Base-by-base conservation (phyloP, 1,284 basidiomycete species). In the Mycosarcoma mackinlayi region DNA sequence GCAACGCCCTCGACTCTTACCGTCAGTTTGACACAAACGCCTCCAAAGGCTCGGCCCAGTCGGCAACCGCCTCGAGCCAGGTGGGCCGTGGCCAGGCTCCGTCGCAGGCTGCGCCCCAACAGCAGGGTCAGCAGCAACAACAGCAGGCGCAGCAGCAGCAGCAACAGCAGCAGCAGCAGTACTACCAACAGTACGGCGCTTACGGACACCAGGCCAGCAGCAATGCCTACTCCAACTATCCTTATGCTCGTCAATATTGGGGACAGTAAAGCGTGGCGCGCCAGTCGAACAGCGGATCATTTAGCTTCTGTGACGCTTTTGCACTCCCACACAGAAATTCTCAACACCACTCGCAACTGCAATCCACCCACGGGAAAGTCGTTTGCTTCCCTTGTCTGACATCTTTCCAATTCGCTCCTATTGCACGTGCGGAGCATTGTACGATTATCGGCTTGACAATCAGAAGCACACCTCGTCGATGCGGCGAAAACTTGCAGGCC, bases 221-320 rank as follows among this genome's bases (percentile, higher is more conserved):
- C 64, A 73, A 71, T 42, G 67, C 74, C 37, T 80, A 80, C 64
- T 73, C 63, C 49, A 73, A 67, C 58, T 77, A 77, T 50, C 66
- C 72, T 30, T 80, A 80, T 57, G 75, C 65, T 34, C 76, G 74
- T 48, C 75, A 76, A 58, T 81, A 80, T 73, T 80, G 79, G 78
- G 79, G 76, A 21, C 69, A 72, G 69, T 72, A 58, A 39, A 34
- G 10, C 14, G 19, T 19, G 8, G 18, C 4, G 19, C 19, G 6
- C 37, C 37, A 21, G 37, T n/a, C n/a, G n/a, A n/a, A n/a, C n/a
- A n/a, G n/a, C n/a, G n/a, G n/a, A n/a, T n/a, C n/a, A n/a, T n/a
- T n/a, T n/a, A 38, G 1, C 18, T 8, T 10, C 7, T 21, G 8
- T 38, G 10, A 16, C 21, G 37, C 37, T 19, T 21, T 4, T 13